Conservation (phyloP, 1,139 yeast species). For the Suhomyces bribrorum region DNA sequence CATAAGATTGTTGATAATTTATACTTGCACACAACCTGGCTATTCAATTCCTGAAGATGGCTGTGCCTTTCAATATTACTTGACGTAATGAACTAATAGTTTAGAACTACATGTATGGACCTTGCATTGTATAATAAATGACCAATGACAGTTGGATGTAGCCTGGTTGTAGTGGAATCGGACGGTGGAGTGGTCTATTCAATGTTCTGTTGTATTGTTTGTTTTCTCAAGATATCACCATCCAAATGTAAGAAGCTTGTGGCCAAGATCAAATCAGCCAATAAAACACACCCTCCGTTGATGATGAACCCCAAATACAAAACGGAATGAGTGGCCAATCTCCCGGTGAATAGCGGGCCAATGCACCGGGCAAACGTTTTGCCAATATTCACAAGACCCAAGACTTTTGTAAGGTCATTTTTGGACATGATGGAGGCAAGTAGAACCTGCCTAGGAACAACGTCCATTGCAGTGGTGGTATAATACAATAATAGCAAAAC, state of each 20-base stretch:
- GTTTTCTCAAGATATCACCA: conserved; percentile 30
- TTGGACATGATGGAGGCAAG: conserved; percentile 66
- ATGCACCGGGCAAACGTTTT: conserved; percentile 81
- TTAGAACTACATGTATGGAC: neutral
- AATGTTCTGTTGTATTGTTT: conserved; percentile 15
- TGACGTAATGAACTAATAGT: neutral
- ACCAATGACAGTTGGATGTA: too few species aligned
- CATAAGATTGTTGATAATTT: too few species aligned
- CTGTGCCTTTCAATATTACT: neutral
- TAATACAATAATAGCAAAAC: conserved; percentile 57
- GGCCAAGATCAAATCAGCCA: conserved; percentile 48
- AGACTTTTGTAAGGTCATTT: conserved; percentile 67
- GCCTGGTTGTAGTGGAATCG: neutral
- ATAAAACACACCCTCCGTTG: conserved; percentile 55
- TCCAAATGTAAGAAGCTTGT: conserved; percentile 44
- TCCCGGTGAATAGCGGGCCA: conserved; percentile 81
- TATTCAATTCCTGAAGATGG: neutral
- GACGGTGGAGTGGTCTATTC: neutral
- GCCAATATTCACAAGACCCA: conserved; percentile 85
- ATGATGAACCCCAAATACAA: conserved; percentile 63
- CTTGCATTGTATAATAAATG: neutral
- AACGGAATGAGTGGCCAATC: conserved; percentile 54
- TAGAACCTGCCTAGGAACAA: conserved; percentile 83
- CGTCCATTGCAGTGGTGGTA: conserved; percentile 77
- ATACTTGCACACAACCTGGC: too few species aligned